Evolutionary conservation across 2,329 filamentous ascomycete genomes (phyloP).

Genomic region (Aspergillus sp.): DNA sequence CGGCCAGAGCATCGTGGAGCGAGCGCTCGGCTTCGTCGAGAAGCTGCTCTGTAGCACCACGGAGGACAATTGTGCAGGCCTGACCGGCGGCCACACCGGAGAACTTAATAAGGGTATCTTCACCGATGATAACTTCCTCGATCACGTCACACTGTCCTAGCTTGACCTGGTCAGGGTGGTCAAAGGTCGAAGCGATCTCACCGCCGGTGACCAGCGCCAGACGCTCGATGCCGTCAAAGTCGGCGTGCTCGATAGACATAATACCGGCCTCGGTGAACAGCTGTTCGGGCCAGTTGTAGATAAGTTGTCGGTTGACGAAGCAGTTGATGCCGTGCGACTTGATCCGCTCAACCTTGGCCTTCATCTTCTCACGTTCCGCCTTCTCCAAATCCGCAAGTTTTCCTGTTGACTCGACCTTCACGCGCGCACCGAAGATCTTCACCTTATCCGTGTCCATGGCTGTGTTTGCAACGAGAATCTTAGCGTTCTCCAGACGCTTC

Average conservation of each 20-base stretch:
- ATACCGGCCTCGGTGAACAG: slow-evolving; percentile 97
- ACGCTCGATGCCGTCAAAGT: slow-evolving; percentile 97
- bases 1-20: slow-evolving; percentile 91
- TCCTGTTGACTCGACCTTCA: slow-evolving; percentile 94
- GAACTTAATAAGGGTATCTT: slow-evolving; percentile 96
- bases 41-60: slow-evolving; percentile 93
- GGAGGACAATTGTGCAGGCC: slow-evolving; percentile 94
- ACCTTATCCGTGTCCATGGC: slow-evolving; percentile 99
- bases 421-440: slow-evolving; percentile 96
- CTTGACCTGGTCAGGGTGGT: slow-evolving; percentile 96
- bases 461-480: slow-evolving; percentile 96
- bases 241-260: slow-evolving; percentile 97
- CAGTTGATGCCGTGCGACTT: slow-evolving; percentile 99
- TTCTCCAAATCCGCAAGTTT: slow-evolving; percentile 98
- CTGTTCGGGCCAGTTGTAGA: slow-evolving; percentile 99
- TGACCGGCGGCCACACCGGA: slow-evolving; percentile 91
- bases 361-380: slow-evolving; percentile 99
- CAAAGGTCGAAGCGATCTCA: slow-evolving; percentile 96
- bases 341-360: slow-evolving; percentile 97
- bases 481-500: slow-evolving; percentile 94
- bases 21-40: slow-evolving; percentile 96
- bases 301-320: slow-evolving; percentile 98
- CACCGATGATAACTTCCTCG: slow-evolving; percentile 96
- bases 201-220: slow-evolving; percentile 93
- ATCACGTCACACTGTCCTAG: slow-evolving; percentile 93